phyloP scores from a whole-genome alignment of 192 early-diverging fungal genomes.

The Coemansia sp. region DNA sequence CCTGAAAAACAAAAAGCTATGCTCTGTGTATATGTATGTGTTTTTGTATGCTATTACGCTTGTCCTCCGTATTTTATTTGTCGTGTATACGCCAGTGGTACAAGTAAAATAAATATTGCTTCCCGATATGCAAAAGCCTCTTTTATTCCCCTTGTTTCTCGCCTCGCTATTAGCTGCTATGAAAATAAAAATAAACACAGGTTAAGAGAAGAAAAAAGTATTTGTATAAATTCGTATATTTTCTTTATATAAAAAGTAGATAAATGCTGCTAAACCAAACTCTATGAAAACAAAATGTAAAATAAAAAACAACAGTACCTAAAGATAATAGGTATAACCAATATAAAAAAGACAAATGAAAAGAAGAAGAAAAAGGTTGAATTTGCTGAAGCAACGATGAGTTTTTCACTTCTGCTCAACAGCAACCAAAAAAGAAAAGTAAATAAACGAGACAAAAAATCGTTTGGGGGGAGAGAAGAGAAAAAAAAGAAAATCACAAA shows the following conservation, averaged over 20 bases:
- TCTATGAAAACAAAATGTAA: neutral
- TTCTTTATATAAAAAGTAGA: neutral
- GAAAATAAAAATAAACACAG: neutral
- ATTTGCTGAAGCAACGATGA: neutral
- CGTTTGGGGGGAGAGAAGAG: constrained; percentile 15
- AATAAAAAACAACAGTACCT: neutral
- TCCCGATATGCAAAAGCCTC: neutral
- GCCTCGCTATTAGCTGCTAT: no score
- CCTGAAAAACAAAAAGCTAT: neutral
- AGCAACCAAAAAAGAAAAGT: neutral
- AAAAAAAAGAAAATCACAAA: constrained; percentile 5
- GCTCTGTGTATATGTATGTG: constrained; percentile 16
- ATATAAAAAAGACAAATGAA: neutral
- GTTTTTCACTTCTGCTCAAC: neutral
- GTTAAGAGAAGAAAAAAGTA: neutral
- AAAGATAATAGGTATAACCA: neutral
- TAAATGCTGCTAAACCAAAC: constrained; percentile 1
- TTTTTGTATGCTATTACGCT: neutral
- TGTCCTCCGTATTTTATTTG: neutral
- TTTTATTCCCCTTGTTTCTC: neutral
- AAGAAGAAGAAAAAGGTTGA: constrained; percentile 8
- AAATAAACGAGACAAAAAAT: constrained; percentile 7
- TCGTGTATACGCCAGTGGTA: no score
- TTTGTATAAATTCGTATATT: neutral
- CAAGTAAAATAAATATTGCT: no score